These are phyloP conservation scores for Flaveria linearis DNA, from an alignment of 129 eudicot species.

Conservation along the genomic window DNA sequence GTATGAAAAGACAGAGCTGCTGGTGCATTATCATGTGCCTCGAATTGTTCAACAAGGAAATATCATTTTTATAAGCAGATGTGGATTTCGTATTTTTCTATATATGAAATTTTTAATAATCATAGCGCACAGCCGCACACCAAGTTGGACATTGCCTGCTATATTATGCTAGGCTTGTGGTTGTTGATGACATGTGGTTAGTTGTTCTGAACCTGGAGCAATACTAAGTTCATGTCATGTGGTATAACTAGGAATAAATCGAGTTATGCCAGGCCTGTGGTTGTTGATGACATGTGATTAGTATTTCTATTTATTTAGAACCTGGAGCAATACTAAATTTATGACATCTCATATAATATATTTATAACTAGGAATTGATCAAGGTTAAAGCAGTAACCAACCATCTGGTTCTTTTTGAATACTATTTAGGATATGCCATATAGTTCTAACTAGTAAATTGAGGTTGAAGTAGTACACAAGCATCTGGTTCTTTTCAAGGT, in stretches of 20 bases:
- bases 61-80: neutral
- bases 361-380: no score
- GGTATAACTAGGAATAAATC: no score
- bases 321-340: neutral
- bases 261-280: neutral
- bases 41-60: no score
- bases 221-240: neutral
- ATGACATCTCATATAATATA: no score
- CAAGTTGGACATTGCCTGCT: neutral
- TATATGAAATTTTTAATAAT: neutral
- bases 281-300: neutral
- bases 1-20: no score
- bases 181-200: neutral
- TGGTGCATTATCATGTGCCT: no score
- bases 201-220: neutral
- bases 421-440: no score
- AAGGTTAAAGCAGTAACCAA: neutral
- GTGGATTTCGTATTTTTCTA: slow-evolving; percentile 1
- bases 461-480: no score
- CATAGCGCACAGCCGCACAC: neutral
- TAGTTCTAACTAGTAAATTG: no score
- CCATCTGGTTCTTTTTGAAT: neutral
- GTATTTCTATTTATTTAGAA: neutral
- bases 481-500: no score
- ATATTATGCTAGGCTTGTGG: slow-evolving; percentile 9